phyloP scores from a whole-genome alignment of 2,329 filamentous ascomycete species.

The Diaporthe australafricana region DNA sequence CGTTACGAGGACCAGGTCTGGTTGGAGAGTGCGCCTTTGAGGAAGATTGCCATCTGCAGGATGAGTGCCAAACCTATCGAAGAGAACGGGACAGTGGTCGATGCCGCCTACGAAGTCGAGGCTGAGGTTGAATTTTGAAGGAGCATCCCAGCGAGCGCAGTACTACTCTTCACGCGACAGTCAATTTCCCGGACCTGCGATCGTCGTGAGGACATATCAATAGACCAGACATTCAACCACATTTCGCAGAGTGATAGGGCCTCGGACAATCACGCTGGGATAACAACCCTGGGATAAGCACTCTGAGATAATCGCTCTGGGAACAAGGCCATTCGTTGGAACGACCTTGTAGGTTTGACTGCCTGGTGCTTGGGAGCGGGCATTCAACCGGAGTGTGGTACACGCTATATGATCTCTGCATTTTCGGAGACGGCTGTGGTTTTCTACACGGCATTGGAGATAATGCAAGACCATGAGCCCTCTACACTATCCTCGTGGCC shows the following conservation, averaged over 20 bases:
- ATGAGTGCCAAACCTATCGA: conserved; percentile 84
- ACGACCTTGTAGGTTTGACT: background rate
- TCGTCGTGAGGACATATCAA: too few relatives aligned
- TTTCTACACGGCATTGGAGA: background rate
- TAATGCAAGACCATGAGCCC: background rate
- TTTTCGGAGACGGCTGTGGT: background rate
- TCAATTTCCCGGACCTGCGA: background rate
- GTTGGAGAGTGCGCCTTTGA: conserved; percentile 75
- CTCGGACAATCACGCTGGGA: background rate
- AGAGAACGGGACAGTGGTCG: conserved; percentile 60
- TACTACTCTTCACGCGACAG: background rate
- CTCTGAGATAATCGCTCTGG: too few relatives aligned
- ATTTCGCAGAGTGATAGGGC: too few relatives aligned
- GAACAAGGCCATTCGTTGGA: background rate
- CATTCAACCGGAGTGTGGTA: background rate
- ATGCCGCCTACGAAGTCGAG: conserved; percentile 65
- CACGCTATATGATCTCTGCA: background rate
- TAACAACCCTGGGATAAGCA: background rate
- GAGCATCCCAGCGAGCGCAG: background rate
- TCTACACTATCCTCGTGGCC: too few relatives aligned
- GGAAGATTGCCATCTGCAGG: conserved; percentile 81
- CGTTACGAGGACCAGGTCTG: conserved; percentile 75
- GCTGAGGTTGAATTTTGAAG: conserved; percentile 57
- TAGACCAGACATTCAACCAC: too few relatives aligned
- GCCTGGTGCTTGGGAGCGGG: background rate